Conservation (phyloP, 345 rosid species). For the Populus euphratica region DNA sequence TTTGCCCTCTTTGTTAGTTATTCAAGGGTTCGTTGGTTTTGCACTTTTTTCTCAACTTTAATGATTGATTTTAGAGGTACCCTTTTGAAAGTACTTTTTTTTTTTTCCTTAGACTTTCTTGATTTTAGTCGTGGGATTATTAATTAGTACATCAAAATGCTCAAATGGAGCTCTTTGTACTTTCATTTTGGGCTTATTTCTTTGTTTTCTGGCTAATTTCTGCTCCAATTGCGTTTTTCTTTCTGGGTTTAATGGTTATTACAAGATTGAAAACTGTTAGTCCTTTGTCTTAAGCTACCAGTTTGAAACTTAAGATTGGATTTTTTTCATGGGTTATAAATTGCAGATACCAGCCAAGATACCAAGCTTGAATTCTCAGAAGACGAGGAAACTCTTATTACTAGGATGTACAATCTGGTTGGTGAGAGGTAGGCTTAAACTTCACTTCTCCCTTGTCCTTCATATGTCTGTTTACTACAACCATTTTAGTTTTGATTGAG, state of each 20-base stretch:
- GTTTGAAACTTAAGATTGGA: background rate
- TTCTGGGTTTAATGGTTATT: background rate
- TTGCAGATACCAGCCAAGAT: slow-evolving; percentile 31
- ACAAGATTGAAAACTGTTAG: background rate
- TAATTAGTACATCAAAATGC: background rate
- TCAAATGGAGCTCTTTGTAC: background rate
- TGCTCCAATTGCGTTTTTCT: background rate
- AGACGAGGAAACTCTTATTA: slow-evolving; percentile 50
- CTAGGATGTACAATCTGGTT: slow-evolving; percentile 50
- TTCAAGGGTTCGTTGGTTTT: too few relatives aligned
- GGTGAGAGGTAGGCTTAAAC: slow-evolving; percentile 43
- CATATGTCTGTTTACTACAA: background rate
- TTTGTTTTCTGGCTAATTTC: background rate
- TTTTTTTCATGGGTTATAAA: background rate
- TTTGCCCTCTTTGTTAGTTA: too few relatives aligned
- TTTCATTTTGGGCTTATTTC: too few relatives aligned
- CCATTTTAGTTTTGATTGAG: background rate
- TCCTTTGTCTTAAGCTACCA: background rate
- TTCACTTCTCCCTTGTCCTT: background rate
- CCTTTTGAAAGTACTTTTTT: background rate
- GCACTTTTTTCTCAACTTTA: background rate
- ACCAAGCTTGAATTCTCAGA: slow-evolving; percentile 44
- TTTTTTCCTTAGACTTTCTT: background rate
- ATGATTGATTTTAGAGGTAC: background rate
- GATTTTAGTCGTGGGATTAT: background rate